These are phyloP conservation scores for Trichocladium antarcticum DNA, from an alignment of 495 filamentous ascomycete species.

Conservation along the genomic window DNA sequence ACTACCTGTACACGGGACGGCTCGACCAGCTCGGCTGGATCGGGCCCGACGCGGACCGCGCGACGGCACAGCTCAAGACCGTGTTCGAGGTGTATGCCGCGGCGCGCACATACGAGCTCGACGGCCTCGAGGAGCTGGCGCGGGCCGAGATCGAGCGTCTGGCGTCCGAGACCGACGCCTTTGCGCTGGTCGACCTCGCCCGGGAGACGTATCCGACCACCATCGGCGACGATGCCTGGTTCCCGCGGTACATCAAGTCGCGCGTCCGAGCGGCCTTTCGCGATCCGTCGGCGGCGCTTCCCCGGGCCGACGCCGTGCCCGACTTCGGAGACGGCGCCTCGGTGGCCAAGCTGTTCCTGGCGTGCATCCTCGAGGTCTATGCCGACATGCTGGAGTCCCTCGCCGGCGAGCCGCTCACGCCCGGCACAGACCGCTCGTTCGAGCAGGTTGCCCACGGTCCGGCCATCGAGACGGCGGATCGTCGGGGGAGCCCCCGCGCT, in stretches of 20 bases:
- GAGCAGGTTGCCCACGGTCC: not conserved
- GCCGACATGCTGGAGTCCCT: not conserved
- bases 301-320: no score
- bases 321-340: not conserved
- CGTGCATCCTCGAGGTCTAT: constrained; percentile 7
- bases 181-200: constrained; percentile 14
- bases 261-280: constrained; percentile 10
- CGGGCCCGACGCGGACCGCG: not conserved
- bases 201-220: constrained; percentile 7
- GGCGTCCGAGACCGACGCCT: constrained; percentile 7
- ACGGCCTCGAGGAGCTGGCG: constrained; percentile 11
- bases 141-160: constrained; percentile 9
- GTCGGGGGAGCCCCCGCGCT: no score
- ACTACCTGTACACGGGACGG: constrained; percentile 18
- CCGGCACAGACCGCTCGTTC: not conserved
- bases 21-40: not conserved
- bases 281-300: not conserved
- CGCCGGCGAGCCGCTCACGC: not conserved
- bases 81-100: constrained; percentile 12
- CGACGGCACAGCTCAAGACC: not conserved
- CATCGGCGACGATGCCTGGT: constrained; percentile 15
- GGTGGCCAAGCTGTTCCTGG: constrained; percentile 6
- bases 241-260: constrained; percentile 12
- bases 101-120: constrained; percentile 5
- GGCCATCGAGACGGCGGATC: no score